Percentiles rank a stretch among this genome's conserved stretches.
Evolutionary conservation across 306 rosid genomes (phyloP).

Genomic region (Medicago truncatula): MtrunA17r5.0-ANR NC_053049.1:39047501-39048000

Average conservation of each 20-base stretch:
- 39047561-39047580: not conserved
- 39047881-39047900: not conserved
- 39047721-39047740: constrained; percentile 12
- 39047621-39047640: not conserved
- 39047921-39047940: not conserved
- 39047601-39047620: not conserved
- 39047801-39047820: not conserved
- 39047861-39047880: not conserved
- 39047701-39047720: not conserved
- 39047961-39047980: not conserved
- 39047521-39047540: not conserved
- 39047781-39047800: not conserved
- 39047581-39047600: not conserved
- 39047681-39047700: not conserved
- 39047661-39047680: not conserved
- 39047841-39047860: not conserved
- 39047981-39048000: not conserved
- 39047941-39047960: not conserved
- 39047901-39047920: not conserved
- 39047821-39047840: not conserved
- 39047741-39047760: not conserved
- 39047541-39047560: not conserved
- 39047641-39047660: not conserved
- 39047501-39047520: not conserved
- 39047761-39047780: not conserved